These are phyloP conservation scores for Cylindrotheca closterium DNA, from an alignment of 108 stramenopile genomes.

Conservation along the genomic window DNA sequence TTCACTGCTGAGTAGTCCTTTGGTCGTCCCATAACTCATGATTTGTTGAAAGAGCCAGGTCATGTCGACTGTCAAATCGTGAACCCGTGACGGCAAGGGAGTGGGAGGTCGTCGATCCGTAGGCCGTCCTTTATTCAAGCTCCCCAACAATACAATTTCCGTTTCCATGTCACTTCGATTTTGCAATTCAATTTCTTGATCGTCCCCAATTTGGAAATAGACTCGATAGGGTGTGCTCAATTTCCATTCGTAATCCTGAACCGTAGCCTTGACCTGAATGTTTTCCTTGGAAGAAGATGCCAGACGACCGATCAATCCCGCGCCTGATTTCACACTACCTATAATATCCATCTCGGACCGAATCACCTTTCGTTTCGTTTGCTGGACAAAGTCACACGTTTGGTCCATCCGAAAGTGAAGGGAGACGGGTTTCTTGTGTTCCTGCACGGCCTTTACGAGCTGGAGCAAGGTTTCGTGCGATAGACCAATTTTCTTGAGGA, in stretches of 20 bases:
- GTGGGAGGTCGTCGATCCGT: not conserved
- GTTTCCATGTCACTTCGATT: slow-evolving; percentile 26
- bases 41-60: slow-evolving; percentile 63
- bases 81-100: slow-evolving; percentile 6
- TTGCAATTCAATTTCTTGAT: slow-evolving; percentile 21
- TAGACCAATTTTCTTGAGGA: not conserved
- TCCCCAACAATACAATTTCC: slow-evolving; percentile 36
- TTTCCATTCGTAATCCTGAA: slow-evolving; percentile 64
- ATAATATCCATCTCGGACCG: slow-evolving; percentile 7
- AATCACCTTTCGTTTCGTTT: slow-evolving; percentile 39
- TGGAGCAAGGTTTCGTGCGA: not conserved
- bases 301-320: not conserved
- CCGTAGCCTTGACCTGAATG: slow-evolving; percentile 22
- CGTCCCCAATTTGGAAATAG: slow-evolving; percentile 26
- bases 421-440: slow-evolving; percentile 33
- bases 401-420: slow-evolving; percentile 49
- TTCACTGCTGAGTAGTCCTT: slow-evolving; percentile 3
- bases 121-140: too few species aligned
- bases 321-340: not conserved
- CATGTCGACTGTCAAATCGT: slow-evolving; percentile 40
- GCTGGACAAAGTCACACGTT: slow-evolving; percentile 44
- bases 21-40: not conserved
- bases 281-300: slow-evolving; percentile 14
- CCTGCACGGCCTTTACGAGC: slow-evolving; percentile 33
- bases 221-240: slow-evolving; percentile 18